Percentiles rank a stretch among this genome's conserved stretches.
Evolutionary conservation across 805 yeast genomes (phyloP).

Genomic region (Hanseniaspora clermontiae): DNA sequence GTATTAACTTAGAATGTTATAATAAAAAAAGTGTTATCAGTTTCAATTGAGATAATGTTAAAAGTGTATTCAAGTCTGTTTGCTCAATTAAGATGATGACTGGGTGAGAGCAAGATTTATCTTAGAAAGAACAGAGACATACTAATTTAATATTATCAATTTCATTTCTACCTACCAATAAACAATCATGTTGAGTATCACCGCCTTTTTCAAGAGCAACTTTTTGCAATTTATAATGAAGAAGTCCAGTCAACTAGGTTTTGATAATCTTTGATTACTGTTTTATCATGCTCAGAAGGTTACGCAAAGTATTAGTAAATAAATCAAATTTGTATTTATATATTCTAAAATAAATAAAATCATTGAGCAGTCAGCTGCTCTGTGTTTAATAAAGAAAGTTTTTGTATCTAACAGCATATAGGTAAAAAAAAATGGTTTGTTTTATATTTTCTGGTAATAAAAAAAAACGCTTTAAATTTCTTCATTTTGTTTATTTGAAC

Average conservation of each 20-base stretch:
- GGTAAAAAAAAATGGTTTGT: too few species aligned
- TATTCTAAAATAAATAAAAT: conserved; percentile 1
- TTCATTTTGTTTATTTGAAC: neutral
- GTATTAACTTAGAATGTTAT: neutral
- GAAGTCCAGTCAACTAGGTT: neutral
- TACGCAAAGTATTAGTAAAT: neutral
- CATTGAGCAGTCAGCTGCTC: neutral
- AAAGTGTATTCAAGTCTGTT: neutral
- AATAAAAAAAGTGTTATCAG: neutral
- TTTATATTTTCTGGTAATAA: too few species aligned
- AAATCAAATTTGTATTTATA: neutral
- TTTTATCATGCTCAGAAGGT: neutral
- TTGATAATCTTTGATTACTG: neutral
- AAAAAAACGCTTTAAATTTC: too few species aligned
- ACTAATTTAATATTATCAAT: too few species aligned
- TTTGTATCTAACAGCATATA: too few species aligned
- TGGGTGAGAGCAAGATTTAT: conserved; percentile 13
- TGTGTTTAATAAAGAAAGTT: neutral
- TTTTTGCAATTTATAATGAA: neutral
- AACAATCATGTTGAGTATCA: too few species aligned
- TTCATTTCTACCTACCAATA: too few species aligned
- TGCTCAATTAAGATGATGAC: neutral
- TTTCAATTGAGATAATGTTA: neutral
- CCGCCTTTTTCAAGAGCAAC: neutral
- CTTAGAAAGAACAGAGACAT: neutral